Base-by-base conservation (phyloP, 352 stramenopile genomes). In the Plasmopara muralis region DNA sequence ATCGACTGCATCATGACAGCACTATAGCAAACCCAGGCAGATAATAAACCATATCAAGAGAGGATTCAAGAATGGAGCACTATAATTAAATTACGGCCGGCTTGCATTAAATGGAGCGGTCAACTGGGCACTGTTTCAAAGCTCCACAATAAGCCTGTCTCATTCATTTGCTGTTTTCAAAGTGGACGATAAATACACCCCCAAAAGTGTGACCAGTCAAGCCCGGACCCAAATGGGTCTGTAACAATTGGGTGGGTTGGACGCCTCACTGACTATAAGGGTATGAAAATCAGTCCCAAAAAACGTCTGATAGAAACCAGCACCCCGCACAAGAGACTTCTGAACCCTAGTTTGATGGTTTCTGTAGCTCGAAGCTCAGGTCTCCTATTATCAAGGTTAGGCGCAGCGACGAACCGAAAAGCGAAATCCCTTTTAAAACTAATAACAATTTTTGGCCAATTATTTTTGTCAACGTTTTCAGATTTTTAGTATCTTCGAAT, bases 1-100 rank as follows among this genome's bases (percentile, higher is more conserved):
- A 56, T 35, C 2, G 33, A 59, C 0, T 8, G n/a, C 5, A 64
- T 45, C 50, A 49, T 42, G 9, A 4, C 6, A 6, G 29, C 16
- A 18, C 34, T 55, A n/a, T 15, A 56, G 53, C 18, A 55, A 28
- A 25, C n/a, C 40, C 57, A 5, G 60, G 59, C 15, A 53, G 38
- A 41, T 43, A 20, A n/a, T 64, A 34, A 12, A 46, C 37, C 18
- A 0, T 18, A 56, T 20, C 39, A 28, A 0, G 41, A 39, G 0
- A 20, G 4, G 0, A 38, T 60, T 16, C 40, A 65, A 29, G 25
- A 45, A 8, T 28, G 50, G 0, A 59, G 50, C 10, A 60, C 40
- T 35, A 12, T 53, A 57, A 35, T 28, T 57, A 57, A 15, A 47
- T 60, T 51, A 41, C 51, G 8, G 56, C 50, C 0, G 57, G 57